phyloP scores from a whole-genome alignment of 441 rosid species.

The Gossypium schwendimanii region DNA sequence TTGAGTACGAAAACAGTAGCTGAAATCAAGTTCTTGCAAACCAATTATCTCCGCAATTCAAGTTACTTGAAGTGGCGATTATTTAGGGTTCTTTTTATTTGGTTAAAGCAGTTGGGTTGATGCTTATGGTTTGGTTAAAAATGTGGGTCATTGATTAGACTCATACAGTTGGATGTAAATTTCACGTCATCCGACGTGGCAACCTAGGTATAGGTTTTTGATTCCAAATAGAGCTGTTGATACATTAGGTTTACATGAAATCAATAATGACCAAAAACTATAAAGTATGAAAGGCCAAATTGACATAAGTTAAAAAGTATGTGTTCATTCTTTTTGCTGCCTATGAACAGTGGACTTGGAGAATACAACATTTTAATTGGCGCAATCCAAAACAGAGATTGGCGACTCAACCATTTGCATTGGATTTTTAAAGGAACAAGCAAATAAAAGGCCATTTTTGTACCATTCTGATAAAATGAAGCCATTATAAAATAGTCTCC shows the following conservation, averaged over 20 bases:
- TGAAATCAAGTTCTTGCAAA: neutral
- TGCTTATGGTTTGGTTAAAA: too few species aligned
- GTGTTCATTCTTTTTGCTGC: neutral
- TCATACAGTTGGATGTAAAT: neutral
- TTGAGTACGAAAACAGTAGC: too few species aligned
- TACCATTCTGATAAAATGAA: neutral
- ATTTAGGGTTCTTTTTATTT: neutral
- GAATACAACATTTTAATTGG: too few species aligned
- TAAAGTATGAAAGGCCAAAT: neutral
- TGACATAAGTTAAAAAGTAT: neutral
- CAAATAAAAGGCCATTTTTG: slow-evolving; percentile 12
- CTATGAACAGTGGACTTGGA: too few species aligned
- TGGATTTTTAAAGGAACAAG: too few species aligned
- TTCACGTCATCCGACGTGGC: neutral
- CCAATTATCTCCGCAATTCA: neutral
- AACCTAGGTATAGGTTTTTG: neutral
- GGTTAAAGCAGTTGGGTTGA: neutral
- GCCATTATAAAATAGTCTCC: neutral
- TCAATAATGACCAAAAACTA: neutral
- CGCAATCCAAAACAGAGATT: too few species aligned
- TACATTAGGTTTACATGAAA: neutral
- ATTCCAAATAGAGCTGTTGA: neutral
- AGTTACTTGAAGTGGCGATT: neutral
- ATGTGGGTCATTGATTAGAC: too few species aligned
- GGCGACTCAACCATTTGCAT: too few species aligned